These are phyloP conservation scores for Russula dissimulans DNA, from an alignment of 768 basidiomycete genomes.

Conservation along the genomic window DNA sequence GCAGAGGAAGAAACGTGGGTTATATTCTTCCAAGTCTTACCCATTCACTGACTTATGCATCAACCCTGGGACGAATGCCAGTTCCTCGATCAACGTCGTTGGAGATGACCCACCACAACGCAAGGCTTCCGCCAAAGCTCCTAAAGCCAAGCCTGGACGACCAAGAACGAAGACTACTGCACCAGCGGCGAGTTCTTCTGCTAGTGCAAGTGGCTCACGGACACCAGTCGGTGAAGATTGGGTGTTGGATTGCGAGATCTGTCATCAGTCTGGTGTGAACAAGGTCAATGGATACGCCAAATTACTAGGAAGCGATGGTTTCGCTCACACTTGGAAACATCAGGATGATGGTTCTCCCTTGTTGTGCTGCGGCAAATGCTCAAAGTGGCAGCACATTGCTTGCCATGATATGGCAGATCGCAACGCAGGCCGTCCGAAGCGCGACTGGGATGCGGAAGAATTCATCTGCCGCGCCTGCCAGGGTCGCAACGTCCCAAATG, in stretches of 20 bases:
- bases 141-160: slow-evolving; percentile 6
- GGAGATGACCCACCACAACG: slow-evolving; percentile 1
- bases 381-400: slow-evolving; percentile 81
- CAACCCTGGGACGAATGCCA: background rate
- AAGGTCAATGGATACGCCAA: slow-evolving; percentile 38
- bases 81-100: slow-evolving; percentile 9
- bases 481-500: background rate
- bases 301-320: background rate
- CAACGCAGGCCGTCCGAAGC: slow-evolving; percentile 49
- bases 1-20: slow-evolving; percentile 19
- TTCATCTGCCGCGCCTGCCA: slow-evolving; percentile 65
- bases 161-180: slow-evolving; percentile 12
- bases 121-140: background rate
- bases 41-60: background rate
- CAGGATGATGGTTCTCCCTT: slow-evolving; percentile 76
- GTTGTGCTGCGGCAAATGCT: slow-evolving; percentile 74
- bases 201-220: slow-evolving; percentile 37
- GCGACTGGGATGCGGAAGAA: slow-evolving; percentile 82
- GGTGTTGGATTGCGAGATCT: slow-evolving; percentile 87
- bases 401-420: slow-evolving; percentile 75
- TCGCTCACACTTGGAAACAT: slow-evolving; percentile 7
- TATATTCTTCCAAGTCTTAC: background rate
- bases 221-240: slow-evolving; percentile 58
- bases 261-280: slow-evolving; percentile 62
- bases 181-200: slow-evolving; percentile 23